A percentile compares a stretch with the other conserved stretches of the same genome.
These are phyloP conservation scores for Tuber aestivum DNA, from an alignment of 495 filamentous ascomycete species.

Conservation along the genomic window DNA sequence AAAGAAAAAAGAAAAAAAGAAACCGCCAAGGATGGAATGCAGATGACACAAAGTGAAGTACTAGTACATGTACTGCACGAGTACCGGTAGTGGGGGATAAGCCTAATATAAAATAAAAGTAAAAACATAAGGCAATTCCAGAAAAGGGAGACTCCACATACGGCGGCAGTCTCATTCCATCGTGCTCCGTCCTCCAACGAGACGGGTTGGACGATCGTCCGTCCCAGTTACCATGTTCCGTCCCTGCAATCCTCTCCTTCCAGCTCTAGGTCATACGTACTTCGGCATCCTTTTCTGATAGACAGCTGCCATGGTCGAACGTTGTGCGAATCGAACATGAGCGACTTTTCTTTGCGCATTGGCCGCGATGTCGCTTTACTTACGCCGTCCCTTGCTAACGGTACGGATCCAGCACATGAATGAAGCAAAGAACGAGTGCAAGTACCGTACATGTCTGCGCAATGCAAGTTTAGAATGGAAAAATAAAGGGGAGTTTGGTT, in stretches of 20 bases:
- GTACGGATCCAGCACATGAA: not conserved
- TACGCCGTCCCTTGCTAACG: not conserved
- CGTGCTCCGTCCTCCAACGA: not conserved
- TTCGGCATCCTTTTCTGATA: not conserved
- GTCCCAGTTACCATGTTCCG: not conserved
- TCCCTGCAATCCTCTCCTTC: not conserved
- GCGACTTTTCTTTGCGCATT: not conserved
- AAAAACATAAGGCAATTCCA: not conserved
- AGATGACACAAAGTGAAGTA: not conserved
- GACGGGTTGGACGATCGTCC: not conserved
- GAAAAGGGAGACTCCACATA: not conserved
- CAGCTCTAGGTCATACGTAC: not conserved
- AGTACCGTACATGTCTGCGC: not conserved
- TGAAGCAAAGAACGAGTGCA: not conserved
- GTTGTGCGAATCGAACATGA: not conserved
- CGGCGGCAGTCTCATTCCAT: not conserved
- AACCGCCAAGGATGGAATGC: not conserved
- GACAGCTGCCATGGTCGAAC: not conserved
- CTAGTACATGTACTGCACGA: too few relatives aligned
- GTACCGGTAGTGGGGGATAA: not conserved
- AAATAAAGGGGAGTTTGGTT: not conserved
- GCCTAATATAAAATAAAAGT: not conserved
- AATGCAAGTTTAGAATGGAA: not conserved
- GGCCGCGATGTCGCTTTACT: not conserved
- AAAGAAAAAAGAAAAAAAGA: not conserved